Percentiles rank a stretch among this genome's conserved stretches.
These are phyloP conservation scores for Lachancea quebecensis DNA, from an alignment of 805 yeast species.

Conservation along the genomic window DNA sequence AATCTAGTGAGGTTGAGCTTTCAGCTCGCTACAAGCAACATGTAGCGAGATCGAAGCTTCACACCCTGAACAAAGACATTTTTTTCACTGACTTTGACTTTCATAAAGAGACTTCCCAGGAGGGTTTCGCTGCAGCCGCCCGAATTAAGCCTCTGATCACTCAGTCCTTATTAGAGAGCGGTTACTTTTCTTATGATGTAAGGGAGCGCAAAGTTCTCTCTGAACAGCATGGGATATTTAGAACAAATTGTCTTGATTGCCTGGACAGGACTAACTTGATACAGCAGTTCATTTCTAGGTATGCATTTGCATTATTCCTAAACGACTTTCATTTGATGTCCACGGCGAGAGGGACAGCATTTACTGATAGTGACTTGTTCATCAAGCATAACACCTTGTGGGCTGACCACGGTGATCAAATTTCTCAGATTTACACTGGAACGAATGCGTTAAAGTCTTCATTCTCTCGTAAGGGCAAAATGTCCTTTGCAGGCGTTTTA, in stretches of 20 bases:
- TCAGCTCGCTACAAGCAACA: slow-evolving; percentile 61
- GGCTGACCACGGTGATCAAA: slow-evolving; percentile 98
- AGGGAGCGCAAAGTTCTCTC: slow-evolving; percentile 46
- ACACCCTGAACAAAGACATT: slow-evolving; percentile 29
- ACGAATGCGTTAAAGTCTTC: slow-evolving; percentile 95
- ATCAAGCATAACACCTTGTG: slow-evolving; percentile 79
- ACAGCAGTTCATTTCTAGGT: slow-evolving; percentile 73
- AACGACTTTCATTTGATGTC: slow-evolving; percentile 34
- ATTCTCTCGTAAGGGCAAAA: slow-evolving; percentile 88
- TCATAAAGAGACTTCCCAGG: slow-evolving; percentile 86
- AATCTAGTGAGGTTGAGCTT: slow-evolving; percentile 68
- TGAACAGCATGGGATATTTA: slow-evolving; percentile 83
- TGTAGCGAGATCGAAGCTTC: slow-evolving; percentile 36
- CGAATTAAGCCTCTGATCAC: slow-evolving; percentile 57
- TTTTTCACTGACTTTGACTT: slow-evolving; percentile 83
- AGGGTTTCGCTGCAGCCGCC: slow-evolving; percentile 79
- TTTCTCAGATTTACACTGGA: slow-evolving; percentile 93
- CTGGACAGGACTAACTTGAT: slow-evolving; percentile 88
- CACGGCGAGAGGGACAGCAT: slow-evolving; percentile 12
- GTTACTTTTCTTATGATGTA: slow-evolving; percentile 72
- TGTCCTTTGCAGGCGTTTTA: slow-evolving; percentile 95
- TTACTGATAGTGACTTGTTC: slow-evolving; percentile 48
- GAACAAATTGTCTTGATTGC: slow-evolving; percentile 93
- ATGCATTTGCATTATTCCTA: slow-evolving; percentile 54
- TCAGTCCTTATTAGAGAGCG: slow-evolving; percentile 67